A percentile compares a stretch with the other conserved stretches of the same genome.
These are phyloP conservation scores for Parvularia atlantis DNA, from an alignment of 78 protist species.

Conservation along the genomic window DNA sequence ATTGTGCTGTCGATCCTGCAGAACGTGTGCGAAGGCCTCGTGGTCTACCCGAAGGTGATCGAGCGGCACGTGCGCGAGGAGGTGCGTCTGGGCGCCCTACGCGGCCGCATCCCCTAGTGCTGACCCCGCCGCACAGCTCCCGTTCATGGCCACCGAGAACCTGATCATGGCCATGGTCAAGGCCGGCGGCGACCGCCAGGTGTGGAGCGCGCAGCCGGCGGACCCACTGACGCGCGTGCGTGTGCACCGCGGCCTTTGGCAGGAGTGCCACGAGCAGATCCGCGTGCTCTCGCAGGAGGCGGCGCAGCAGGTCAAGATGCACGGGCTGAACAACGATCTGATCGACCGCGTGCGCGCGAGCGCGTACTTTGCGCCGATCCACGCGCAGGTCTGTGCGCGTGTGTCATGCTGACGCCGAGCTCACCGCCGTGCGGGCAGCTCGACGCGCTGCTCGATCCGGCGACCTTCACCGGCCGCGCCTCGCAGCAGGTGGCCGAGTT, in stretches of 20 bases:
- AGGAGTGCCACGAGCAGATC: slow-evolving; percentile 50
- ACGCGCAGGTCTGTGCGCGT: background rate
- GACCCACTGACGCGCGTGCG: background rate
- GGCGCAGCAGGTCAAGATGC: slow-evolving; percentile 23
- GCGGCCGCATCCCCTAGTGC: too few relatives aligned
- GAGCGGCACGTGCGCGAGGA: slow-evolving; percentile 7
- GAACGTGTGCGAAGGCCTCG: slow-evolving; percentile 37
- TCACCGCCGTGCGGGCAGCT: too few relatives aligned
- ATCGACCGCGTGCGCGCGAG: slow-evolving; percentile 24
- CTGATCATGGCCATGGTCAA: slow-evolving; percentile 58
- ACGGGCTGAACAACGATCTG: slow-evolving; percentile 39
- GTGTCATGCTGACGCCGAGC: too few relatives aligned
- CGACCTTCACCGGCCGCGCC: slow-evolving; percentile 37
- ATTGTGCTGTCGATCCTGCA: slow-evolving; percentile 2
- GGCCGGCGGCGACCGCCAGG: slow-evolving; percentile 58
- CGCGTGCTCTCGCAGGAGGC: slow-evolving; percentile 42
- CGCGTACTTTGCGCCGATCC: slow-evolving; percentile 19
- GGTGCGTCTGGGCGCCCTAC: too few relatives aligned
- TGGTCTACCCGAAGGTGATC: slow-evolving; percentile 38
- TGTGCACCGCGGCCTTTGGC: background rate
- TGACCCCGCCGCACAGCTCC: too few relatives aligned
- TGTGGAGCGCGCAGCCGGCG: background rate
- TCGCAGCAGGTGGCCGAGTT: slow-evolving; percentile 31
- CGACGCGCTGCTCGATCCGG: slow-evolving; percentile 34
- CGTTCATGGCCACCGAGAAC: slow-evolving; percentile 70